Conservation (phyloP, 2,329 filamentous ascomycete species). For the Aureobasidium melanogenum region DNA sequence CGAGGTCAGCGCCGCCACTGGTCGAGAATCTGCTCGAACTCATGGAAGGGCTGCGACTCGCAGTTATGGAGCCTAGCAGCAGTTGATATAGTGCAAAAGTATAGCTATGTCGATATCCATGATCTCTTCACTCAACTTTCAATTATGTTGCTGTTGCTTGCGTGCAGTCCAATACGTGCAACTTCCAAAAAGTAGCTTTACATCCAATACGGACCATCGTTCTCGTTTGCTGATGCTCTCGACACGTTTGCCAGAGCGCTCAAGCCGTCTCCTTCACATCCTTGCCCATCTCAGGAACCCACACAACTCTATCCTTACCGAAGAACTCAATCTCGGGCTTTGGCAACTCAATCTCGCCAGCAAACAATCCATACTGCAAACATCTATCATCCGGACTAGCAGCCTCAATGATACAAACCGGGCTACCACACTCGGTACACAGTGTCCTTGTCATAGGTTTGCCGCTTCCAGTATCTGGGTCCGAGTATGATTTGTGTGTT, state of each 20-base stretch:
- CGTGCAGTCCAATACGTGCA: not conserved
- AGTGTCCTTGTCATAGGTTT: constrained; percentile 17
- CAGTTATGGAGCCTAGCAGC: not conserved
- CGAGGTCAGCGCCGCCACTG: constrained; percentile 43
- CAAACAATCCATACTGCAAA: constrained; percentile 18
- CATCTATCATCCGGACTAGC: constrained; percentile 14
- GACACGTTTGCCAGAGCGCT: not conserved
- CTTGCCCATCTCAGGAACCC: constrained; percentile 13
- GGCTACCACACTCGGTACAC: constrained; percentile 16
- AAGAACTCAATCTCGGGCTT: constrained; percentile 17
- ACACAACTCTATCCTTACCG: constrained; percentile 14
- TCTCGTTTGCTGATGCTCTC: not conserved
- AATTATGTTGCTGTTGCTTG: not conserved
- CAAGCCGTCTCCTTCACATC: constrained; percentile 13
- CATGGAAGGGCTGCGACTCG: constrained; percentile 45
- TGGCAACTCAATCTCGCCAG: constrained; percentile 13
- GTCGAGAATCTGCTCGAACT: constrained; percentile 60
- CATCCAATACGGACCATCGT: not conserved
- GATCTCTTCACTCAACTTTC: not conserved
- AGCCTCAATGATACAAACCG: constrained; percentile 17
- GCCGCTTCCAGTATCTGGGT: constrained; percentile 15
- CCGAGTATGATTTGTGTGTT: constrained; percentile 10
- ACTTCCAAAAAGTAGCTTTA: not conserved
- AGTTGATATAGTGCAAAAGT: too few species aligned
- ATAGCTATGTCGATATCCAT: too few species aligned